Conservation (phyloP, 2,329 filamentous ascomycete species). For the Zymoseptoria ardabiliae region DNA sequence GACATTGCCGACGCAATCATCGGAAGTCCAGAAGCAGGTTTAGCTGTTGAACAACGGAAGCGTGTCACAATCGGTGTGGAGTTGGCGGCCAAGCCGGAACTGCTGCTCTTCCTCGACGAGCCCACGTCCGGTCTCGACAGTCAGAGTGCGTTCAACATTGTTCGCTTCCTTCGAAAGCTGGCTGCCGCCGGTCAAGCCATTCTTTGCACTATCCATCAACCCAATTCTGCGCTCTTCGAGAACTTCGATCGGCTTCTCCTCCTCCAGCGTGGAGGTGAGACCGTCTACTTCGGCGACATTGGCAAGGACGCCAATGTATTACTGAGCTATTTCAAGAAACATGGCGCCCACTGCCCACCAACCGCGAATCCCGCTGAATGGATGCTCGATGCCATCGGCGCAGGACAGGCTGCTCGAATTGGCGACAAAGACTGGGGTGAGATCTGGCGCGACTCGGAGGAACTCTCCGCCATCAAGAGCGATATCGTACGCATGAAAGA, state of each 20-base stretch:
- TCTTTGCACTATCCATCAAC: slow-evolving; percentile 86
- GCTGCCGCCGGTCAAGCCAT: slow-evolving; percentile 78
- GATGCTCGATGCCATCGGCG: slow-evolving; percentile 79
- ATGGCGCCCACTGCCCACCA: slow-evolving; percentile 47
- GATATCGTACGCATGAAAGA: slow-evolving; percentile 61
- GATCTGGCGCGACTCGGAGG: slow-evolving; percentile 66
- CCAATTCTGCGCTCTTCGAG: slow-evolving; percentile 77
- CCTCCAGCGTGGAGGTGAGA: slow-evolving; percentile 68
- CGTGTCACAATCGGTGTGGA: slow-evolving; percentile 58
- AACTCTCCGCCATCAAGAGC: slow-evolving; percentile 59
- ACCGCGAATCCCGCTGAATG: slow-evolving; percentile 73
- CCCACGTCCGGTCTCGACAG: slow-evolving; percentile 68
- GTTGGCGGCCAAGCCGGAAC: slow-evolving; percentile 57
- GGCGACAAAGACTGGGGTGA: slow-evolving; percentile 73
- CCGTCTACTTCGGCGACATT: slow-evolving; percentile 81
- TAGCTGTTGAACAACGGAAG: slow-evolving; percentile 62
- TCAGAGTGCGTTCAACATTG: slow-evolving; percentile 68
- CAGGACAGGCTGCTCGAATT: slow-evolving; percentile 63
- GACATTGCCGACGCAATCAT: slow-evolving; percentile 60
- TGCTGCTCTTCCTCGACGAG: slow-evolving; percentile 72
- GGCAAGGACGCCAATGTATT: slow-evolving; percentile 65
- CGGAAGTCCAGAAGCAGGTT: slow-evolving; percentile 51
- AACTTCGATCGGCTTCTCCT: slow-evolving; percentile 79
- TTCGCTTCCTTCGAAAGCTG: slow-evolving; percentile 69
- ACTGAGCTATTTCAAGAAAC: slow-evolving; percentile 47